Base-by-base conservation (phyloP, 2,329 filamentous ascomycete genomes). In the Emydomyces testavorans region DNA sequence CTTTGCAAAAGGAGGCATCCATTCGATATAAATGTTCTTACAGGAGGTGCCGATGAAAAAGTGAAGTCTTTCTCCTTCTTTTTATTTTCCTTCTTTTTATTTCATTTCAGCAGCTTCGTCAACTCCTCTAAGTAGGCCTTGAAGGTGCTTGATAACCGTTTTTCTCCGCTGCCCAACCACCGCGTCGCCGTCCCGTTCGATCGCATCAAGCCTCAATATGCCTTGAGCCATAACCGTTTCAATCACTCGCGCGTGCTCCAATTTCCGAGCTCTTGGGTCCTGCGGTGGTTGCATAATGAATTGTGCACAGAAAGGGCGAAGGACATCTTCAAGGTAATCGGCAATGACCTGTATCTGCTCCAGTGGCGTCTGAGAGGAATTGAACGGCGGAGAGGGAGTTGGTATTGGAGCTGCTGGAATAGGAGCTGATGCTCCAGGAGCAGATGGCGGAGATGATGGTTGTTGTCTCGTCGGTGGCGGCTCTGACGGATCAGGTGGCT, bases 121-220 rank as follows among this genome's bases (percentile, higher is more conserved):
- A 49, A 72, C 50, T 39, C 56, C 56, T 37, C 57, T 62, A 44
- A 71, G 57, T n/a, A 60, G 53, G 15, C 53, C 56, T 53, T 72
- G 66, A 7, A 67, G 63, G 50, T 71, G 66, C 45, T 60, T 65
- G 35, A 72, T 64, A 31, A 72, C 56, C 5, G 60, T 62, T 50
- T 62, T 69, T 54, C 62, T 62, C 53, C 80, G 77, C 36, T 71
- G 61, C 6, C 71, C 67, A 43, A 74, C 61, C 4, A 80, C 72
- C 52, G 79, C 76, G 4, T 73, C 63, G 62, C 84, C 80, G 57
- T 93, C 85, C 2, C 71, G 69, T 54, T 92, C 82, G 10, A 95
- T 68, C 5, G 84, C 78, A 18, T 47, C 45, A n/a, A 26, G 83
- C 4, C 93, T 64, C 74, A 70, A 70, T 49, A 72, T 70, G 57